These are phyloP conservation scores for Aspergillus olivimuriae DNA, from an alignment of 495 filamentous ascomycete species.

Conservation along the genomic window DNA sequence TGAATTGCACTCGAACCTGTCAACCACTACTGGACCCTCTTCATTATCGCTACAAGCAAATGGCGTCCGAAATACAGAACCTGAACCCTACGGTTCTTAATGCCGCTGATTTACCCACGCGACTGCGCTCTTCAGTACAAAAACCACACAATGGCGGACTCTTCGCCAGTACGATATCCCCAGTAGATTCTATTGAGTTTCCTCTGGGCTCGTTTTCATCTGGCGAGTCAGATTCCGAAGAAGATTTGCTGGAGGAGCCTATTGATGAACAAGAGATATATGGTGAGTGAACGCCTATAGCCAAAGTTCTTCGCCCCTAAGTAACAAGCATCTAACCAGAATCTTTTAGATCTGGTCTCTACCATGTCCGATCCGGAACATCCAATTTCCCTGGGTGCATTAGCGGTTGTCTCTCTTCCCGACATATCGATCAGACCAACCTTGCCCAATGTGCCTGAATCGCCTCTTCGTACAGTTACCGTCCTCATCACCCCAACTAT, in stretches of 20 bases:
- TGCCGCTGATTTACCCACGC: constrained; percentile 82
- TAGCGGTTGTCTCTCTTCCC: constrained; percentile 88
- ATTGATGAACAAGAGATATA: constrained; percentile 97
- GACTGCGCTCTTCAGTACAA: constrained; percentile 46
- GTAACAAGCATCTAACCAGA: constrained; percentile 1
- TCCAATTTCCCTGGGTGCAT: constrained; percentile 82
- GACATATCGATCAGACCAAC: constrained; percentile 77
- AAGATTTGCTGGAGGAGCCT: constrained; percentile 62
- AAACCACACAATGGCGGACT: constrained; percentile 33
- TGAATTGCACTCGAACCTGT: not conserved
- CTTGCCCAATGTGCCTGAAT: constrained; percentile 39
- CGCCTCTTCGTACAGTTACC: constrained; percentile 44
- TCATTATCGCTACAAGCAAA: constrained; percentile 6
- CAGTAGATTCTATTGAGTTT: constrained; percentile 47
- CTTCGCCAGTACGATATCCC: constrained; percentile 42
- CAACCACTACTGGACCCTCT: not conserved
- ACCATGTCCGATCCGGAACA: constrained; percentile 95
- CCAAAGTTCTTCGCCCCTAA: not conserved
- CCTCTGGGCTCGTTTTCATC: constrained; percentile 26
- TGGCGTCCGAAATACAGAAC: constrained; percentile 62
- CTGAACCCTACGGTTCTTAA: constrained; percentile 92
- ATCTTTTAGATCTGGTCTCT: constrained; percentile 74
- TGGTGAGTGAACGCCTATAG: no score
- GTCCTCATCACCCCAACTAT: constrained; percentile 90
- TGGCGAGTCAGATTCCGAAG: constrained; percentile 45